These are phyloP conservation scores for Xylaria grammica DNA, from an alignment of 495 filamentous ascomycete genomes.

Conservation along the genomic window DNA sequence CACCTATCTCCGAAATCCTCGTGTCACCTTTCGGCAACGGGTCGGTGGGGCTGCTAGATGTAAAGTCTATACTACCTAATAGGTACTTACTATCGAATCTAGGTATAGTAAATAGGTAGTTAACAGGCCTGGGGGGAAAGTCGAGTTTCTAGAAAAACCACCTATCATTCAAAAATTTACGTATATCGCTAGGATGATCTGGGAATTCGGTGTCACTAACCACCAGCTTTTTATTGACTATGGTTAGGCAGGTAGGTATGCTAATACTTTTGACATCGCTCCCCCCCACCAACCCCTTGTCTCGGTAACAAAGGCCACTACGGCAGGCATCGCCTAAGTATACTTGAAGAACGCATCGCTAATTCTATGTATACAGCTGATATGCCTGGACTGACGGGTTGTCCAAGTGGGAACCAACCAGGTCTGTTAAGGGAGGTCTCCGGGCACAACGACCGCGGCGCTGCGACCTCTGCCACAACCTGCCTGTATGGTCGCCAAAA, in stretches of 20 bases:
- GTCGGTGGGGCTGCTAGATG: not conserved
- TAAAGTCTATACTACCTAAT: no score
- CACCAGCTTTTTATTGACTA: not conserved
- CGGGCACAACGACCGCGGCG: not conserved
- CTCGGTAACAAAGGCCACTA: no score
- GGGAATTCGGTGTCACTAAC: not conserved
- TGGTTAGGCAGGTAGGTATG: not conserved
- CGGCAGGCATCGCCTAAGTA: no score
- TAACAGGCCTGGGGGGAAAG: no score
- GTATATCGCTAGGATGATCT: no score
- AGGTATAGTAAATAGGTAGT: no score
- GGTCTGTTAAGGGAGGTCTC: not conserved
- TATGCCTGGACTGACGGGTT: not conserved
- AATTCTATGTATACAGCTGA: not conserved
- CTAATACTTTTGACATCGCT: not conserved
- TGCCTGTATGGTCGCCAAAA: not conserved
- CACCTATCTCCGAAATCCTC: slow-evolving; percentile 6
- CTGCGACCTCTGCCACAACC: not conserved
- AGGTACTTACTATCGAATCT: no score
- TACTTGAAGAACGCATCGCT: not conserved
- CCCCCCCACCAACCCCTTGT: no score
- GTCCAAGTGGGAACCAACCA: not conserved
- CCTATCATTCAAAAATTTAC: no score
- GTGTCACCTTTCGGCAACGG: not conserved
- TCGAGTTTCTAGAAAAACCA: no score